Evolutionary conservation across 2,329 filamentous ascomycete genomes (phyloP).

Genomic region (Sarocladium oryzae): DNA sequence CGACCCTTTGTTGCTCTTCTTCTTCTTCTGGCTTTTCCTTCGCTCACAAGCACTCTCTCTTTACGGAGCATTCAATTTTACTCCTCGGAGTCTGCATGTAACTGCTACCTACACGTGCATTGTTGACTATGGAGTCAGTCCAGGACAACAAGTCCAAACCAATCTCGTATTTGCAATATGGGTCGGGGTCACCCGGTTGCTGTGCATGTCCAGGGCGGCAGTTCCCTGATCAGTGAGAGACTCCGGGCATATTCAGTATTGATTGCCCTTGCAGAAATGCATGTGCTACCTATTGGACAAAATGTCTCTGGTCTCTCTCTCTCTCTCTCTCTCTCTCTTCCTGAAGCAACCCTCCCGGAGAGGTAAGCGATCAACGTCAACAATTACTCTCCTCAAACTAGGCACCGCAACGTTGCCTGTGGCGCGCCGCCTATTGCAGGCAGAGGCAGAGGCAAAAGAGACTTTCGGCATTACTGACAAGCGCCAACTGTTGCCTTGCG

Average conservation of each 20-base stretch:
- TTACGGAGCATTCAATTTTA: too few relatives aligned
- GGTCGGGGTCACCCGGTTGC: neutral
- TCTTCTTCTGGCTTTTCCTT: too few relatives aligned
- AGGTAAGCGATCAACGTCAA: too few relatives aligned
- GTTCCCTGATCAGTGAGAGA: neutral
- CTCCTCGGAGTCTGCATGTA: too few relatives aligned
- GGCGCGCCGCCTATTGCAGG: neutral
- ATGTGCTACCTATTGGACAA: neutral
- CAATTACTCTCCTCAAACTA: too few relatives aligned
- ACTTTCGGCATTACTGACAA: neutral
- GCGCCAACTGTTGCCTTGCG: too few relatives aligned
- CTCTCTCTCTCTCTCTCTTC: neutral
- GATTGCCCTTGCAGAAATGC: conserved; percentile 5
- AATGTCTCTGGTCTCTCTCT: too few relatives aligned
- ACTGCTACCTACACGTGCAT: too few relatives aligned
- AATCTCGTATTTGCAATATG: conserved; percentile 7
- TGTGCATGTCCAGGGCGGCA: neutral
- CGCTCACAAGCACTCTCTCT: too few relatives aligned
- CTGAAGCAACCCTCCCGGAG: too few relatives aligned
- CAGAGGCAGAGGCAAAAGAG: neutral
- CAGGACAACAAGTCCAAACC: too few relatives aligned
- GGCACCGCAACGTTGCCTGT: neutral
- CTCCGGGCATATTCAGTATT: neutral
- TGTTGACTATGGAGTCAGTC: neutral
- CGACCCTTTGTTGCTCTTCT: too few relatives aligned